Base-by-base conservation (phyloP, 306 rosid species). In the Rosa lucieae region DNA sequence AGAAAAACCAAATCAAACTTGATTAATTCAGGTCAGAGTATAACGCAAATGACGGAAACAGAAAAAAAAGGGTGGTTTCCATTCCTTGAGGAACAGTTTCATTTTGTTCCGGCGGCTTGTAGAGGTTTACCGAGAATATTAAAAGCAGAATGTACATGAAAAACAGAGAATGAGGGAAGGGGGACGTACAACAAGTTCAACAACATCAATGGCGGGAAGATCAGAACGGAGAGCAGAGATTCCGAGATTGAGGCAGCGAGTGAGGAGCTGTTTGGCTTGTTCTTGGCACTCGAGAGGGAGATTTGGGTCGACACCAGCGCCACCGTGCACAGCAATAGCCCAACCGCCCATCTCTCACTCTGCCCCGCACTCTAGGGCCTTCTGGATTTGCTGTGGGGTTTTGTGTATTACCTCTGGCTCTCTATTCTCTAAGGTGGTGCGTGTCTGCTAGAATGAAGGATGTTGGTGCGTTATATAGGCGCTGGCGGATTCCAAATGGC, bases 271-370 rank as follows among this genome's bases (percentile, higher is more conserved):
- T 76, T 93, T 95, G 77, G 99, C 99, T 68, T 90, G 80, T 58
- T 95, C 90, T 56, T 95, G 99, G 49, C 96, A 93, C 2, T 89
- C 87, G 2, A 82, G 77, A 4, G 99, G 99, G 76, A 95, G 98
- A 72, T 90, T 90, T 0, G 99, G 99, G 80, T 95, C 99, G 3
- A 95, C 97, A 20, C 99, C 99, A n/a, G 99, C 99, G 67, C 99
- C 99, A 10, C 99, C 99, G 78, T 95, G 99, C 77, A 95, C 94
- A 1, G 97, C 96, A 1, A 95, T 91, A 44, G 98, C 99, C 99
- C 99, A 95, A 23, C 91, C 88, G 0, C 84, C 96, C 94, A 69
- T 71, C 43, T 75, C 44, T 3, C 65, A 59, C 51, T 21, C 35
- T 49, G 6, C 17, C 20, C 9, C 29, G 12, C 2, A 62, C 77